Conservation (phyloP, 2,329 filamentous ascomycete species). For the Paradendryphiella salina region DNA sequence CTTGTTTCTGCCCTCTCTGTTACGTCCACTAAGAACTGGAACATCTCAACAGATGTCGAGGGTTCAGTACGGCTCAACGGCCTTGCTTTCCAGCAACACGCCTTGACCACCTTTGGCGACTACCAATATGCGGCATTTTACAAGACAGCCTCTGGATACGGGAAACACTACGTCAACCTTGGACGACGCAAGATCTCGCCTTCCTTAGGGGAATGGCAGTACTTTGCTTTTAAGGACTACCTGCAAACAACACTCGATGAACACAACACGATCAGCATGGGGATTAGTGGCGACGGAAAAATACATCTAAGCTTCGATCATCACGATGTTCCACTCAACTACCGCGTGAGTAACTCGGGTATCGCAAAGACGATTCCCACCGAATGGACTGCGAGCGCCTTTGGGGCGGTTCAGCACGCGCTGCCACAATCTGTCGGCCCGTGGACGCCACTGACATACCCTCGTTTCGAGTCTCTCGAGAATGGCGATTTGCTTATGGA, state of each 20-base stretch:
- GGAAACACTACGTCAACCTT: slow-evolving; percentile 50
- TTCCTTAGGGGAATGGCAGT: slow-evolving; percentile 50
- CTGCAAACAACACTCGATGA: slow-evolving; percentile 56
- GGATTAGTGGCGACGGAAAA: slow-evolving; percentile 57
- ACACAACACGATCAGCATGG: slow-evolving; percentile 59
- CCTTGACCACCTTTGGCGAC: slow-evolving; percentile 52
- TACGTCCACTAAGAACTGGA: slow-evolving; percentile 32
- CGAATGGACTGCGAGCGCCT: slow-evolving; percentile 34
- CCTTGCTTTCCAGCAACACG: slow-evolving; percentile 56
- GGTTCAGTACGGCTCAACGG: slow-evolving; percentile 51
- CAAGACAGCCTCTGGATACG: slow-evolving; percentile 37
- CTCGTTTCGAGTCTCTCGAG: slow-evolving; percentile 51
- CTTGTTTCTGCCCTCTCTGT: slow-evolving; percentile 30
- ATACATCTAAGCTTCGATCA: slow-evolving; percentile 60
- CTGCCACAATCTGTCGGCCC: slow-evolving; percentile 39
- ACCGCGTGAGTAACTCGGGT: slow-evolving; percentile 38
- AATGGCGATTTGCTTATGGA: slow-evolving; percentile 52
- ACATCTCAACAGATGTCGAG: slow-evolving; percentile 41
- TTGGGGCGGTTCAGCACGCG: slow-evolving; percentile 35
- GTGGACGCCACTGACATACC: slow-evolving; percentile 53
- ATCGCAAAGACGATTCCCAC: slow-evolving; percentile 38
- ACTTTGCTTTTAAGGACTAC: slow-evolving; percentile 55
- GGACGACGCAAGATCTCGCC: slow-evolving; percentile 51
- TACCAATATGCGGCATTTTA: slow-evolving; percentile 58
- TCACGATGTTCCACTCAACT: slow-evolving; percentile 48